Base-by-base conservation (phyloP, 768 basidiomycete genomes). In the Mycena floridula region DNA sequence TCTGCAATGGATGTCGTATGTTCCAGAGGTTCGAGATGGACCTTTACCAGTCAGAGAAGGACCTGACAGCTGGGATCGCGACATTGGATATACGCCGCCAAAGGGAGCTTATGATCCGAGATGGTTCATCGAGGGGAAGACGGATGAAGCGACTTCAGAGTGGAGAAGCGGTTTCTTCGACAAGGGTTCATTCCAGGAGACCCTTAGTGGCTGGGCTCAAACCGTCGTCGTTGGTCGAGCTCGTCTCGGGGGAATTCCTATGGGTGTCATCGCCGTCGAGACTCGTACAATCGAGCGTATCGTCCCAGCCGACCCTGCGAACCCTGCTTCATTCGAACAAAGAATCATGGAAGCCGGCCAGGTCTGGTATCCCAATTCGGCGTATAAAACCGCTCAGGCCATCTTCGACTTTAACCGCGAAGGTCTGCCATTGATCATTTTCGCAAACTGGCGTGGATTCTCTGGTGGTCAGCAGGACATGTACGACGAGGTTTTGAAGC, bases 371-470 rank as follows among this genome's bases (percentile, higher is more conserved):
- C 96, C 96, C 26, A 98, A 99, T 66, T 95, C 92, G 5, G 94
- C 96, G 5, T 94, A 96, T 74, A 99, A 99, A 77, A 99, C 96
- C 7, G 96, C 94, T 7, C 96, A 98, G 58, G 95, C 96, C 13
- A 98, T 98, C 71, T 93, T 93, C 65, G 96, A 99, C 68, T 90
- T 98, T 73, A 88, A 95, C 67, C 85, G 96, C 35, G 96, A 99
- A 66, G 91, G 89, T 20, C 73, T 99, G 12, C 96, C 96, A 4
- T 74, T 99, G 48, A 94, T 98, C 63, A 94, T 99, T 64, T 97
- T 99, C 59, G 96, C 96, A 44, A 99, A 99, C 73, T 98, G 96
- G 93, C 89, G 96, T 72, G 96, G 96, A 21, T 99, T 99, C 82
- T 99, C 96, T 18, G 96, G 96, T 50, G 96, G 96, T 51, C 94